Evolutionary conservation across 192 early-diverging fungal species (phyloP).

Genomic region (Oehlia diaphana): DNA sequence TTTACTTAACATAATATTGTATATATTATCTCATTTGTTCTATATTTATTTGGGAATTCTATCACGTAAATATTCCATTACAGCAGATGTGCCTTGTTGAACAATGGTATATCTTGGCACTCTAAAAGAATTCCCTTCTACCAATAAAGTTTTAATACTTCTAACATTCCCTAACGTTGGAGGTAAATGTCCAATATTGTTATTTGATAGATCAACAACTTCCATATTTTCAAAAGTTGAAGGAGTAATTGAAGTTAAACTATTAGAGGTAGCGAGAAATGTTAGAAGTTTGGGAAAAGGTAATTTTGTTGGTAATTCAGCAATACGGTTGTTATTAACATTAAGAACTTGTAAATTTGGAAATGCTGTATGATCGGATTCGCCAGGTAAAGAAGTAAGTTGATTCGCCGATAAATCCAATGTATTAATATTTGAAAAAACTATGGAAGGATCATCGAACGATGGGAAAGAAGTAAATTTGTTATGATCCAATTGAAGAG

Average conservation of each 20-base stretch:
- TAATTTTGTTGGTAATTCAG: conserved; percentile 40
- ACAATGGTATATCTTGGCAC: conserved; percentile 52
- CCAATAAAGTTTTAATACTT: conserved; percentile 43
- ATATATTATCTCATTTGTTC: too few relatives aligned
- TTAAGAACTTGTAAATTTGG: conserved; percentile 49
- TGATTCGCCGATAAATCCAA: conserved; percentile 50
- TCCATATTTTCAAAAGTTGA: conserved; percentile 44
- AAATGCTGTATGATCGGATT: conserved; percentile 35
- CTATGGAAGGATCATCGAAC: conserved; percentile 25
- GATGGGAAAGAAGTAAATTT: conserved; percentile 47
- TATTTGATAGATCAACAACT: conserved; percentile 54
- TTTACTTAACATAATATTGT: too few relatives aligned
- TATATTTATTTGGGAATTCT: conserved; percentile 38
- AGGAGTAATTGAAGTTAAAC: conserved; percentile 41
- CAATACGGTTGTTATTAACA: conserved; percentile 39
- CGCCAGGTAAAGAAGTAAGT: conserved; percentile 33
- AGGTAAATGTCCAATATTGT: conserved; percentile 53
- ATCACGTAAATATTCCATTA: conserved; percentile 56
- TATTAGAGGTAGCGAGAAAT: conserved; percentile 44
- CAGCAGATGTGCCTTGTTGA: conserved; percentile 51
- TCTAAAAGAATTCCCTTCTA: conserved; percentile 59
- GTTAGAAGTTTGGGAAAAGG: conserved; percentile 46
- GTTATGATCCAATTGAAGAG: conserved; percentile 53
- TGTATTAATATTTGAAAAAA: conserved; percentile 40
- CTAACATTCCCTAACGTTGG: conserved; percentile 48